These are phyloP conservation scores for Phytophthora constricta DNA, from an alignment of 352 stramenopile genomes.

Conservation along the genomic window DNA sequence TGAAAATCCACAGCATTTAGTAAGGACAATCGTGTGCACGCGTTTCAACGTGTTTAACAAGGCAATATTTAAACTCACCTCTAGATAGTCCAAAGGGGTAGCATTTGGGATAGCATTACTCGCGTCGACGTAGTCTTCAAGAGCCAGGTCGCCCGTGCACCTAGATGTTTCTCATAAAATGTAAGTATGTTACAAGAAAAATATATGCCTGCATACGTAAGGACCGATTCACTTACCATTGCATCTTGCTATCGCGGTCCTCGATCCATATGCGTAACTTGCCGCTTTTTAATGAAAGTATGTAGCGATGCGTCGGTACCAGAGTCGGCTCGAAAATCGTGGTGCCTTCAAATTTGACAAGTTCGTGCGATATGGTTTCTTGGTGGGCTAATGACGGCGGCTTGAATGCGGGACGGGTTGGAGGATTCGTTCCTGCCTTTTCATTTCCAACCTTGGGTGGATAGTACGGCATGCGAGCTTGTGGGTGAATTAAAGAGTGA, in stretches of 20 bases:
- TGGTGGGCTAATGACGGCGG: too few species aligned
- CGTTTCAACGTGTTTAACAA: neutral
- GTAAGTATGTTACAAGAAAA: too few species aligned
- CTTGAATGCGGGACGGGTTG: too few species aligned
- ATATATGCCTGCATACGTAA: too few species aligned
- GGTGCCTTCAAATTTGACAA: constrained; percentile 1
- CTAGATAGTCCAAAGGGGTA: neutral
- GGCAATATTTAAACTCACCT: neutral
- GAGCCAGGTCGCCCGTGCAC: neutral
- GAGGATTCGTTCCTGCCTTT: too few species aligned
- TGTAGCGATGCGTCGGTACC: constrained; percentile 4
- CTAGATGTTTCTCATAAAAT: too few species aligned
- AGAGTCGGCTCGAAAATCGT: neutral
- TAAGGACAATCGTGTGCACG: too few species aligned
- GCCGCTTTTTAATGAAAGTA: neutral
- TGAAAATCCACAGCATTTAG: neutral
- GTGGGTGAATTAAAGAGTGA: too few species aligned
- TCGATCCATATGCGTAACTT: constrained; percentile 7
- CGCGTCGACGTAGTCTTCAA: constrained; percentile 4
- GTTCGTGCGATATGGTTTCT: neutral
- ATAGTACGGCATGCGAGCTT: too few species aligned
- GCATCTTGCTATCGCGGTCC: constrained; percentile 8
- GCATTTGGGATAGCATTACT: neutral
- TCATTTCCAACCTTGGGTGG: too few species aligned
- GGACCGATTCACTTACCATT: constrained; percentile 9